Percentiles rank a stretch among this genome's conserved stretches.
These are phyloP conservation scores for Plantago elongata DNA, from an alignment of 257 asterid species.

Conservation along the genomic window DNA sequence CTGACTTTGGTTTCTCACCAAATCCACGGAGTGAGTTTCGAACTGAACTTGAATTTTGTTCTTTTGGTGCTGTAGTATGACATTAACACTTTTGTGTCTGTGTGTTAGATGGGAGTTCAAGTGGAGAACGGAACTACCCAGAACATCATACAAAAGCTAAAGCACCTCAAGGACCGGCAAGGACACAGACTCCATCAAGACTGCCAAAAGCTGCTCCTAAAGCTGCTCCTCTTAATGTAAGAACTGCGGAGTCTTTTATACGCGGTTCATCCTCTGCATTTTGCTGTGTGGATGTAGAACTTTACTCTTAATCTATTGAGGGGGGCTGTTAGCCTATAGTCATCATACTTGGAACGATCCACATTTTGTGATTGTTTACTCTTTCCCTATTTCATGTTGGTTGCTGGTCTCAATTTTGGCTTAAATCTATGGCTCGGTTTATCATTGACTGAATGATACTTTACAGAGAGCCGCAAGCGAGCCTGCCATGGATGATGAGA, in stretches of 20 bases:
- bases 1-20: conserved; percentile 74
- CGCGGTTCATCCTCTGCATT: not conserved
- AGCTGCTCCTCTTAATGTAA: conserved; percentile 71
- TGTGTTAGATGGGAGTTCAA: conserved; percentile 61
- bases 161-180: conserved; percentile 42
- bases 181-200: conserved; percentile 59
- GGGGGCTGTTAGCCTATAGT: too few relatives aligned
- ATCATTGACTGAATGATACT: conserved; percentile 22
- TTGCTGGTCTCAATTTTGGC: not conserved
- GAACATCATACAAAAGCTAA: conserved; percentile 63
- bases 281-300: not conserved
- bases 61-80: conserved; percentile 8
- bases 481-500: conserved; percentile 57
- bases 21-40: conserved; percentile 66
- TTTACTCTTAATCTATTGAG: too few relatives aligned
- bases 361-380: too few relatives aligned
- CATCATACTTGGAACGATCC: too few relatives aligned
- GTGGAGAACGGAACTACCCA: conserved; percentile 57
- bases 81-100: conserved; percentile 6
- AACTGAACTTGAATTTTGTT: conserved; percentile 21
- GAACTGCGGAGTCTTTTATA: not conserved
- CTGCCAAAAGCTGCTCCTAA: conserved; percentile 61
- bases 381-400: not conserved
- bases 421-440: conserved; percentile 8
- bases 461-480: conserved; percentile 74